Evolutionary conservation across 495 filamentous ascomycete species (phyloP), one percentile per base, ranked within the genome.

Genomic region (Peziza echinospora): DNA sequence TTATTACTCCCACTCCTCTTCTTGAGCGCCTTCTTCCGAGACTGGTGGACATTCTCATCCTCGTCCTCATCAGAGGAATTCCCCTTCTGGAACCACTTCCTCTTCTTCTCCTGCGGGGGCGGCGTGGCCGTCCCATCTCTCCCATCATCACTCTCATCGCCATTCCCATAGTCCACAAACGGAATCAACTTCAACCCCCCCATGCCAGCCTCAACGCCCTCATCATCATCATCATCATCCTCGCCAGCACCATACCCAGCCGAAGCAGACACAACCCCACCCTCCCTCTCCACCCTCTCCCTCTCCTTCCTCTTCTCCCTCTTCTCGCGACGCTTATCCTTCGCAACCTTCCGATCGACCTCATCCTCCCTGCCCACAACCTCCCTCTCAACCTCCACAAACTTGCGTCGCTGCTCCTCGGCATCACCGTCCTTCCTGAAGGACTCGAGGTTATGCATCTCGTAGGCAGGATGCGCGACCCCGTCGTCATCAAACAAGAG

Each of bases 401-500:
- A 97, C 53, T 69, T 70, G 47, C 69, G 67, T 45, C 84, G 69
- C 60, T 93, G 84, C 44, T 66, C 66, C 50, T 82, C 76, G 30
- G 81, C 78, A 8, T 76, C 67, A 41, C 89, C 89, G 24, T 73
- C 68, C 24, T 71, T 70, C 43, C 68, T 68, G 68, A 96, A 96
- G 43, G 72, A 68, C 0, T 75, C 76, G 60, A 93, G 82, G 62
- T 79, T 71, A 55, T 89, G 77, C 53, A 96, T 73, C 57, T 89
- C 80, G 66, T 96, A 93, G 5, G 89, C 46, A 45, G 80, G 71
- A 61, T 87, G 85, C 1, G 84, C 67, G 43, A 72, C 72, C 49
- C 87, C 89, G 7, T 94, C 84, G 47, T 93, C 85, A 64, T 99
- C 91, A 60, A 82, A 99, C 40, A 93, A 66, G 5, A 94, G 63